A percentile compares a stretch with the other conserved stretches of the same genome.
phyloP scores from a whole-genome alignment of 768 basidiomycete species.

The Collybia sp. region DNA sequence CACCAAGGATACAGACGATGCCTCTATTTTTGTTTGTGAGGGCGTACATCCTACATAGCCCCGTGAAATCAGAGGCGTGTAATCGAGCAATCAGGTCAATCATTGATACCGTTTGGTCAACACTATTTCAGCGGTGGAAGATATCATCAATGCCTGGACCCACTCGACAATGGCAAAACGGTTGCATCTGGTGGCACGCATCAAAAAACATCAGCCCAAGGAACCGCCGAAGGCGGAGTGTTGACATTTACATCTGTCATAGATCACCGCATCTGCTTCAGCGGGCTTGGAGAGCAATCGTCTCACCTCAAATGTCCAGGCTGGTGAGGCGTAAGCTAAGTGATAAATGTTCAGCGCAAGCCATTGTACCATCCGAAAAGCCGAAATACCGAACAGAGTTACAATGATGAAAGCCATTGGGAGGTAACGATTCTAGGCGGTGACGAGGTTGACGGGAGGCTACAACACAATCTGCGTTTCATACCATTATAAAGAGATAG shows the following conservation, averaged over 20 bases:
- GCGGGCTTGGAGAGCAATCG: neutral
- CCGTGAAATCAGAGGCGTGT: no score
- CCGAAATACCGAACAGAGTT: neutral
- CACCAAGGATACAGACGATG: neutral
- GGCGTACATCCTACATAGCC: neutral
- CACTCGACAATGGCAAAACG: constrained; percentile 3
- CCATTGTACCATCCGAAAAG: neutral
- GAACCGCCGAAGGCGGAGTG: neutral
- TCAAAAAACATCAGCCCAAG: neutral
- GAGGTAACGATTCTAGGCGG: neutral
- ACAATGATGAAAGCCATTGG: neutral
- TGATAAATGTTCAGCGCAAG: neutral
- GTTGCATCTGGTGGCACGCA: neutral
- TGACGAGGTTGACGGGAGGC: neutral
- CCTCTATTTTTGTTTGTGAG: neutral
- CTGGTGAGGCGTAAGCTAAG: neutral
- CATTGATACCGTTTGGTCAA: neutral
- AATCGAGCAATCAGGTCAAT: neutral
- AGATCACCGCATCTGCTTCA: no score
- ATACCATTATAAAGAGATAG: neutral
- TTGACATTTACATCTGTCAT: no score
- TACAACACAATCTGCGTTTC: neutral
- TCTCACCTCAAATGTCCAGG: neutral
- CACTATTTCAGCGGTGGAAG: constrained; percentile 1
- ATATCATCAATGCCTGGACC: neutral